These are phyloP conservation scores for Cystobasidium tubakii DNA, from an alignment of 768 basidiomycete genomes.

Conservation along the genomic window DNA sequence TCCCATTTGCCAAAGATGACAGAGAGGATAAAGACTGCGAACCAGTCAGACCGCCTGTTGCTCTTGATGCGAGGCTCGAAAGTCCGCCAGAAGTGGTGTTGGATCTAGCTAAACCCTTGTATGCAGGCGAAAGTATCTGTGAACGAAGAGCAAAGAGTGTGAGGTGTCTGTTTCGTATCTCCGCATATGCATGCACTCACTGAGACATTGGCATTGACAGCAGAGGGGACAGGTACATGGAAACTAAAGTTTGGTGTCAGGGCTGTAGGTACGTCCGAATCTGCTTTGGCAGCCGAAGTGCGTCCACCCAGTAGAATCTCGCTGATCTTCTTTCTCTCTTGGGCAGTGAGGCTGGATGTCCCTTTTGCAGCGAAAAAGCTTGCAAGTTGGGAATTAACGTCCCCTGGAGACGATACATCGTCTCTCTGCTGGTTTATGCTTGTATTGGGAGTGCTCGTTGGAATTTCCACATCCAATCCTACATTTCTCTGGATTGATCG, in stretches of 20 bases:
- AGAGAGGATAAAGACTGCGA: slow-evolving; percentile 31
- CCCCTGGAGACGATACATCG: background rate
- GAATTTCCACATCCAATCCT: slow-evolving; percentile 3
- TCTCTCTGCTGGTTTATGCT: background rate
- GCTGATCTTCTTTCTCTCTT: slow-evolving; percentile 20
- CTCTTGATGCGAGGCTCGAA: background rate
- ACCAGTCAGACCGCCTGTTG: slow-evolving; percentile 24
- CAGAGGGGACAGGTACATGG: background rate
- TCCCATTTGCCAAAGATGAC: background rate
- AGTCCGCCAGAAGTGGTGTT: background rate
- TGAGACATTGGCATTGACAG: slow-evolving; percentile 9
- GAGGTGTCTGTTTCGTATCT: background rate
- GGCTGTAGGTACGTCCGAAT: slow-evolving; percentile 15
- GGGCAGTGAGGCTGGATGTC: slow-evolving; percentile 19
- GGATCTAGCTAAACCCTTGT: background rate
- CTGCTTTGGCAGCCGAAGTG: background rate
- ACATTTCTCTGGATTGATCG: slow-evolving; percentile 13
- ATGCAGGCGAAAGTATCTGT: slow-evolving; percentile 14
- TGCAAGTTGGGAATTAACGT: slow-evolving; percentile 26
- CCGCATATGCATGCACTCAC: background rate
- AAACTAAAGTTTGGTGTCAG: slow-evolving; percentile 32
- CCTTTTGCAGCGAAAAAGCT: slow-evolving; percentile 35
- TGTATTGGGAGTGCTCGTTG: slow-evolving; percentile 10
- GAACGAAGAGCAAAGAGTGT: background rate
- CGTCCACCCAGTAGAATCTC: slow-evolving; percentile 20